Percentiles rank a stretch among this genome's conserved stretches.
Evolutionary conservation across 805 yeast species (phyloP).

Genomic region (Torulaspora maleeae): DNA sequence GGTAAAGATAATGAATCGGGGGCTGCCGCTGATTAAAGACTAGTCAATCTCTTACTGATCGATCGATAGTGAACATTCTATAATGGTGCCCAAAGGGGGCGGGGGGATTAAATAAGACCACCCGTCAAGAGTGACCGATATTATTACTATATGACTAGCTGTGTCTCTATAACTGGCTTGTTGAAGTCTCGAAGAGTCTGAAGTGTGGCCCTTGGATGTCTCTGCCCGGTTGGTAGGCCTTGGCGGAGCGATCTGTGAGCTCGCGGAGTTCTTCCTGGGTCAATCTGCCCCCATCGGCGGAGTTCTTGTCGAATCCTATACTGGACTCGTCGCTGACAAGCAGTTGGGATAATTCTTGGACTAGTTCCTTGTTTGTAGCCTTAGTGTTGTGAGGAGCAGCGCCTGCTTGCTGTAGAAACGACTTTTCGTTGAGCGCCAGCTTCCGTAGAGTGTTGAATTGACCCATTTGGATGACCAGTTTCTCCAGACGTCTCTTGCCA

Average conservation of each 20-base stretch:
- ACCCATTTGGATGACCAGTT: conserved; percentile 66
- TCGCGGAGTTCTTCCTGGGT: conserved; percentile 45
- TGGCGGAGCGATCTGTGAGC: conserved; percentile 44
- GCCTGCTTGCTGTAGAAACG: conserved; percentile 22
- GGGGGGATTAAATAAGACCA: background rate
- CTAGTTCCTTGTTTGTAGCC: conserved; percentile 33
- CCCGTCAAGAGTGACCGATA: background rate
- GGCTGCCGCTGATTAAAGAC: background rate
- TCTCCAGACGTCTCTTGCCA: conserved; percentile 73
- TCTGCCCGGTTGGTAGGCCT: conserved; percentile 38
- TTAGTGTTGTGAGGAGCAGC: conserved; percentile 13
- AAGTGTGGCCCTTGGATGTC: conserved; percentile 34
- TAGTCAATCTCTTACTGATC: background rate
- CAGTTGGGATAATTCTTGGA: conserved; percentile 40
- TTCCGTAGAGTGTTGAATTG: conserved; percentile 44
- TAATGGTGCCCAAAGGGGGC: background rate
- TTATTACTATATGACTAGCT: background rate
- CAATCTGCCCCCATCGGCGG: conserved; percentile 23
- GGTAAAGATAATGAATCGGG: background rate
- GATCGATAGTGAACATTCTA: background rate
- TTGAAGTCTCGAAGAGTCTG: conserved; percentile 38
- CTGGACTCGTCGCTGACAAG: conserved; percentile 41
- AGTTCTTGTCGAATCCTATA: conserved; percentile 30
- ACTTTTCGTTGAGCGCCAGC: conserved; percentile 34
- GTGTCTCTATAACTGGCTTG: conserved; percentile 16